phyloP scores from a whole-genome alignment of 139 green algal genomes.

The Chlamydomonas schloesseri region DNA sequence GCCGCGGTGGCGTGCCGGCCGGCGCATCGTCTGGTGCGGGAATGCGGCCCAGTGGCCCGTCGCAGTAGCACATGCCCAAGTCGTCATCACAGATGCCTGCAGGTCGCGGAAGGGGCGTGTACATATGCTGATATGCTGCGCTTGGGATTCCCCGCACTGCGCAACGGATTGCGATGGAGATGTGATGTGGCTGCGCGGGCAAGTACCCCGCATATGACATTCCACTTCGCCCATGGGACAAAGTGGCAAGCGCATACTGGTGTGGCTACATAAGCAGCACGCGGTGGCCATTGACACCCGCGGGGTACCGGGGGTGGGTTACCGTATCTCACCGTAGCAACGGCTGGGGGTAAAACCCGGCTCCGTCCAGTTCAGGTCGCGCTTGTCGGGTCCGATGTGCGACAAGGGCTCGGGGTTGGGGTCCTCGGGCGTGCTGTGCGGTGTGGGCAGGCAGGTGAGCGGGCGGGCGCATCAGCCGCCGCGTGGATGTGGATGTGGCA shows the following conservation, averaged over 20 bases:
- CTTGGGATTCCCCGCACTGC: no score
- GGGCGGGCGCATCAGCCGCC: no score
- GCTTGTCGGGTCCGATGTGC: slow-evolving; percentile 49
- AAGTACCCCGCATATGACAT: no score
- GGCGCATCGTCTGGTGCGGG: slow-evolving; percentile 41
- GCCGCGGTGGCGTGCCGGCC: slow-evolving; percentile 49
- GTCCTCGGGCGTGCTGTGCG: background rate
- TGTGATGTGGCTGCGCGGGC: no score
- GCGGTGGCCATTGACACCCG: no score
- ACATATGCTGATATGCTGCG: no score
- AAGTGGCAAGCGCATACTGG: no score
- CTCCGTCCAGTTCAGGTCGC: slow-evolving; percentile 31
- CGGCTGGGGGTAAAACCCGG: background rate
- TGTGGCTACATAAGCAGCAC: no score
- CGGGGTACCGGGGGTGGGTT: no score
- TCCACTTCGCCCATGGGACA: no score
- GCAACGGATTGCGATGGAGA: no score
- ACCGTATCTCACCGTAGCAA: slow-evolving; percentile 22
- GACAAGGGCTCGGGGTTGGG: background rate
- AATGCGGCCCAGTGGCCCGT: slow-evolving; percentile 45
- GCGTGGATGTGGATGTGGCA: no score
- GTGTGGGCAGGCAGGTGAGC: background rate
- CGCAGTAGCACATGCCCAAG: slow-evolving; percentile 61
- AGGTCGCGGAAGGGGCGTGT: background rate
- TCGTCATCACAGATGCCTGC: slow-evolving; percentile 67